Evolutionary conservation across 179 eudicot genomes (phyloP).

Genomic region (Carnegiea gigantea): DNA sequence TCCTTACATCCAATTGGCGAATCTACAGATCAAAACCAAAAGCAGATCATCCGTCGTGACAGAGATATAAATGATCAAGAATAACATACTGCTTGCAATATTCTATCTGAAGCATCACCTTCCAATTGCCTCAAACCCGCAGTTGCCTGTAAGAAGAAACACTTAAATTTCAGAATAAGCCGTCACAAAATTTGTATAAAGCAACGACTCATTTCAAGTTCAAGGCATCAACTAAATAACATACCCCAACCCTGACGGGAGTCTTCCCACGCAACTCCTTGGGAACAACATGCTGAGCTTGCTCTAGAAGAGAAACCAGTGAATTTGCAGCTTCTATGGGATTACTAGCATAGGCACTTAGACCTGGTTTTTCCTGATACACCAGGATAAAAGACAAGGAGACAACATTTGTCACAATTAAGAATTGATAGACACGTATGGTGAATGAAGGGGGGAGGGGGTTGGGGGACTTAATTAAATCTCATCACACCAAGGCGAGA

Average conservation of each 20-base stretch:
- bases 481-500: not conserved
- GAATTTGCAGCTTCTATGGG: slow-evolving; percentile 87
- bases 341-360: slow-evolving; percentile 75
- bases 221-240: slow-evolving; percentile 24
- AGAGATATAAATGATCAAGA: slow-evolving; percentile 3
- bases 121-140: slow-evolving; percentile 93
- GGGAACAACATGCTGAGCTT: slow-evolving; percentile 72
- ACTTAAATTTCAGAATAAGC: not conserved
- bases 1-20: not conserved
- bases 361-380: slow-evolving; percentile 77
- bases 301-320: slow-evolving; percentile 52
- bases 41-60: not conserved
- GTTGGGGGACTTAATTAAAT: not conserved
- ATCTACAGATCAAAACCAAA: not conserved
- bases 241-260: slow-evolving; percentile 92
- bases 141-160: slow-evolving; percentile 63
- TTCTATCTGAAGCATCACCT: slow-evolving; percentile 86
- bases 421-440: not conserved
- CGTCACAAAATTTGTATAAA: not conserved
- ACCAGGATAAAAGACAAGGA: not conserved
- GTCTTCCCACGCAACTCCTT: slow-evolving; percentile 59
- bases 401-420: not conserved
- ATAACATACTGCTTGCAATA: slow-evolving; percentile 80
- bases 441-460: not conserved
- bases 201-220: not conserved